Evolutionary conservation across 768 basidiomycete genomes (phyloP).

Genomic region (Mycena kentingensis): DNA sequence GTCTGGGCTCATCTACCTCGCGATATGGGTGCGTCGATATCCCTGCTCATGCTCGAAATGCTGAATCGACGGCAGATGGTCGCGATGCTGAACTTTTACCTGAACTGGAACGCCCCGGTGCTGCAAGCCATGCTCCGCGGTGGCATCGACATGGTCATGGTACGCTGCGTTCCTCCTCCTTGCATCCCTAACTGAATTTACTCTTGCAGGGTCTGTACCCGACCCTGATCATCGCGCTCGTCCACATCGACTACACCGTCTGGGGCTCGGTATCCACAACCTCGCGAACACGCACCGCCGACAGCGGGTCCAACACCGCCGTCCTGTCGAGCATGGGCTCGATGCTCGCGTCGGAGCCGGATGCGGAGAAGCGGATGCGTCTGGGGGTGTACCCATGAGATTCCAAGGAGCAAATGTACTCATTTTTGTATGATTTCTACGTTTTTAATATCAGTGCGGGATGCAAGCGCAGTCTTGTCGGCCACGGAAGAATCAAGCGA

Average conservation of each 20-base stretch:
- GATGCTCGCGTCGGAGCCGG: too few species aligned
- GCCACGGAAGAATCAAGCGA: too few species aligned
- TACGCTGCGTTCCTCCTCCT: neutral
- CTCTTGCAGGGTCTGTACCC: neutral
- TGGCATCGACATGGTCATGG: neutral
- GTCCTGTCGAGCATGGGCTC: too few species aligned
- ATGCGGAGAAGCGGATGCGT: too few species aligned
- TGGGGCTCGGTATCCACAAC: too few species aligned
- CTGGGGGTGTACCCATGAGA: too few species aligned
- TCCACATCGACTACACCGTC: neutral
- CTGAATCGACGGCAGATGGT: neutral
- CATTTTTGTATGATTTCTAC: too few species aligned
- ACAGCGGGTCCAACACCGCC: too few species aligned
- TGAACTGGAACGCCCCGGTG: neutral
- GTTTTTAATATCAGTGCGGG: too few species aligned
- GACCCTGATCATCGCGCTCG: neutral
- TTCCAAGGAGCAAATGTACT: too few species aligned
- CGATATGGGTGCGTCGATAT: neutral
- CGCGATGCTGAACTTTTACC: neutral
- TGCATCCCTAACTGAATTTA: neutral
- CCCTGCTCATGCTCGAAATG: neutral
- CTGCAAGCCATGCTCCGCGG: neutral
- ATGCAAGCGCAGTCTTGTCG: too few species aligned
- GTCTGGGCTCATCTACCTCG: conserved; percentile 9
- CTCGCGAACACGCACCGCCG: too few species aligned